These are phyloP conservation scores for Rhexocercosporidium sp. DNA, from an alignment of 2,329 filamentous ascomycete genomes.

Conservation along the genomic window DNA sequence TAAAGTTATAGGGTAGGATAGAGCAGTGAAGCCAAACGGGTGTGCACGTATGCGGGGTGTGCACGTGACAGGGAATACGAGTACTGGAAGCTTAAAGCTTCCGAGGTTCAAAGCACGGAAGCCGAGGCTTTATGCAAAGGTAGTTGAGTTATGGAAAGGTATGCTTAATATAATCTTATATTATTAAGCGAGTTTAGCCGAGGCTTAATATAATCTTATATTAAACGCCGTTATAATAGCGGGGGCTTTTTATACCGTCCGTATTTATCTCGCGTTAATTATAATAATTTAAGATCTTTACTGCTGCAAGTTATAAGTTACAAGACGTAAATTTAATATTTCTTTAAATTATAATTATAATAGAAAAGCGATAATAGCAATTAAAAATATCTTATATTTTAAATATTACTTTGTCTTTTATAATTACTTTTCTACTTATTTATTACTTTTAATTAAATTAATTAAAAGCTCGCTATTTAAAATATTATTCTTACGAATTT, in stretches of 20 bases:
- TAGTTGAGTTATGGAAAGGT: too few relatives aligned
- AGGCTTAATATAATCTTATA: too few relatives aligned
- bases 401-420: background rate
- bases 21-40: too few relatives aligned
- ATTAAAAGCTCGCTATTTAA: background rate
- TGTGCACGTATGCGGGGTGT: too few relatives aligned
- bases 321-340: background rate
- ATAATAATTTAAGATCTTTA: background rate
- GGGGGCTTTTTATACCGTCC: background rate
- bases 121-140: too few relatives aligned
- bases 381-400: background rate
- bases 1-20: too few relatives aligned
- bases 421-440: background rate
- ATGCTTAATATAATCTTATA: too few relatives aligned
- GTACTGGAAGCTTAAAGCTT: too few relatives aligned
- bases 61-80: too few relatives aligned
- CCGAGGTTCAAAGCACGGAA: too few relatives aligned
- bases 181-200: too few relatives aligned
- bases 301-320: background rate
- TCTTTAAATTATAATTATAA: background rate
- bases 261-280: background rate
- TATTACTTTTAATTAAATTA: background rate
- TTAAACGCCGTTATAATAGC: background rate
- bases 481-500: background rate
- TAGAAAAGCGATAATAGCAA: background rate